Percentiles rank a stretch among this genome's conserved stretches.
Conservation (phyloP, 2,329 filamentous ascomycete species). For the Microsporum canis region DNA sequence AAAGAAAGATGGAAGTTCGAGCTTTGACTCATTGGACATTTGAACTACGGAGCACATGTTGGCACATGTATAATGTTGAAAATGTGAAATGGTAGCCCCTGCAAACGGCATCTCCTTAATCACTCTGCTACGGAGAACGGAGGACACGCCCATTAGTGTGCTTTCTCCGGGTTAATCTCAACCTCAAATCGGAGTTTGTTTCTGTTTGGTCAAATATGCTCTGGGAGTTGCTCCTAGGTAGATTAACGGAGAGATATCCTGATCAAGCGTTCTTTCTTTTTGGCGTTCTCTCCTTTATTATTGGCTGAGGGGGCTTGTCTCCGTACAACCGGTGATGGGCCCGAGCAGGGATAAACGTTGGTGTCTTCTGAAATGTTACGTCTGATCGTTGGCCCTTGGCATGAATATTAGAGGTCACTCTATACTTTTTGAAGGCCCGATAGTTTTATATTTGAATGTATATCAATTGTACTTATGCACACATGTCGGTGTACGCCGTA, state of each 20-base stretch:
- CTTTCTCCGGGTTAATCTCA: background rate
- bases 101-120: background rate
- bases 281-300: background rate
- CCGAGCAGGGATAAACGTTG: conserved; percentile 1
- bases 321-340: background rate
- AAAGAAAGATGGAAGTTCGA: background rate
- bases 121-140: background rate
- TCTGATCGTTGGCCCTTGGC: background rate
- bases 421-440: background rate
- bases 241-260: background rate
- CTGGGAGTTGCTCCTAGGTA: background rate
- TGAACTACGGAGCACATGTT: background rate
- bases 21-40: background rate
- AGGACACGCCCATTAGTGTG: background rate
- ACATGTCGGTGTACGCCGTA: background rate
- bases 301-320: background rate
- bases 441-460: background rate
- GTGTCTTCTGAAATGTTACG: background rate
- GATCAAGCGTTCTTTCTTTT: background rate
- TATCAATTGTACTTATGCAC: background rate
- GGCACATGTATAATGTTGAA: background rate
- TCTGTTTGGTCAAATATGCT: background rate
- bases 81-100: background rate
- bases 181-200: background rate
- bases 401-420: background rate